phyloP scores from a whole-genome alignment of 768 basidiomycete genomes.

The Boletus tomentosulus region DNA sequence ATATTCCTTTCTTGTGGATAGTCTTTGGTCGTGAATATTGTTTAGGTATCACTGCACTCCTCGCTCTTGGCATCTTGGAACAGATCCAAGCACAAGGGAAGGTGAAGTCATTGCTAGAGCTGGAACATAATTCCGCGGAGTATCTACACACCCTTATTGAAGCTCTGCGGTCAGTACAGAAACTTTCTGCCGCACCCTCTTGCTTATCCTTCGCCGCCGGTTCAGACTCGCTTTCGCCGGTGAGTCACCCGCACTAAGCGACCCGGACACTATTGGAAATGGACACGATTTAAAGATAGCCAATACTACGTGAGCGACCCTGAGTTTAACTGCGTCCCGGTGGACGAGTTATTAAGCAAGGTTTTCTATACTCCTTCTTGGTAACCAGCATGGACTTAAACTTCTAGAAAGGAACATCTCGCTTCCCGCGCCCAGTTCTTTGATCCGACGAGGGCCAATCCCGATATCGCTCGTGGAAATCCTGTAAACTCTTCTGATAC shows the following conservation, averaged over 20 bases:
- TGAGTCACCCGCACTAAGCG: conserved; percentile 27
- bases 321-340: conserved; percentile 69
- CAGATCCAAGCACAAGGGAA: conserved; percentile 72
- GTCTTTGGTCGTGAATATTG: background rate
- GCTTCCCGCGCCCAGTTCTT: conserved; percentile 75
- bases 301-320: conserved; percentile 94
- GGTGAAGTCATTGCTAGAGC: conserved; percentile 62
- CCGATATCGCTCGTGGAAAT: conserved; percentile 67
- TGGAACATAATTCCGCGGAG: conserved; percentile 87
- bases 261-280: background rate
- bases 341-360: conserved; percentile 81
- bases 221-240: conserved; percentile 69
- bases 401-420: conserved; percentile 69
- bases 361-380: conserved; percentile 32
- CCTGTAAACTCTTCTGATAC: conserved; percentile 88
- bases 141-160: conserved; percentile 89
- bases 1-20: background rate
- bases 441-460: conserved; percentile 61
- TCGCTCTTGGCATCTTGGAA: conserved; percentile 92
- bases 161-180: conserved; percentile 58
- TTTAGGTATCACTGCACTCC: conserved; percentile 80
- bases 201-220: conserved; percentile 1
- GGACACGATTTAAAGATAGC: conserved; percentile 48
- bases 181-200: background rate
- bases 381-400: background rate